Conservation (phyloP, 163 green algal species). For the Prototheca stagnorum region DNA sequence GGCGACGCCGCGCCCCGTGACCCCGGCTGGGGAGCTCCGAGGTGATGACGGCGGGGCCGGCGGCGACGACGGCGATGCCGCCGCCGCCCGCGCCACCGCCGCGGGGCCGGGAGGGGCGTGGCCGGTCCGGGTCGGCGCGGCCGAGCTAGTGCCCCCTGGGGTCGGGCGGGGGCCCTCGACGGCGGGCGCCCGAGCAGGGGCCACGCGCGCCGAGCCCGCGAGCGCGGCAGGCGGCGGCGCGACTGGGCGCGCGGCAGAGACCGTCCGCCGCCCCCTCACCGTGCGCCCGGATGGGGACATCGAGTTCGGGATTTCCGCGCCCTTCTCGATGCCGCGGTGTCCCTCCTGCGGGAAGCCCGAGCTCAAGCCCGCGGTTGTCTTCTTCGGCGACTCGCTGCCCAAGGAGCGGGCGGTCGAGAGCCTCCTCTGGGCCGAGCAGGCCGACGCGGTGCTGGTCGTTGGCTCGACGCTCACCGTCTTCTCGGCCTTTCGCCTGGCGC, state of each 20-base stretch:
- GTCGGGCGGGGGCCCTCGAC: no score
- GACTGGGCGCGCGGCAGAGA: background rate
- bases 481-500: constrained; percentile 50
- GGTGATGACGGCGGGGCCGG: no score
- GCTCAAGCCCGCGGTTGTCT: constrained; percentile 79
- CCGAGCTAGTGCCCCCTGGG: no score
- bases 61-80: no score
- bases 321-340: constrained; percentile 56
- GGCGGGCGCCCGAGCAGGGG: no score
- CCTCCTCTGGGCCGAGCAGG: constrained; percentile 7
- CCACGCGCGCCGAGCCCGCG: background rate
- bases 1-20: no score
- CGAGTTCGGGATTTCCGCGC: constrained; percentile 40
- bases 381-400: constrained; percentile 48
- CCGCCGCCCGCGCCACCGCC: no score
- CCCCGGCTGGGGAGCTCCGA: no score
- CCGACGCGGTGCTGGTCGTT: constrained; percentile 48
- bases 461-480: constrained; percentile 59
- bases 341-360: constrained; percentile 41
- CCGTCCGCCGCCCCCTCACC: constrained; percentile 14
- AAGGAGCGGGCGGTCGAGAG: constrained; percentile 21
- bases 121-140: no score
- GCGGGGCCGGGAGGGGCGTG: no score
- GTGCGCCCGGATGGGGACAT: constrained; percentile 66
- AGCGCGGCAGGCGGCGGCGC: constrained; percentile 7